A percentile compares a stretch with the other conserved stretches of the same genome.
phyloP scores from a whole-genome alignment of 208 protist genomes.

The Porcisia deanei region DNA sequence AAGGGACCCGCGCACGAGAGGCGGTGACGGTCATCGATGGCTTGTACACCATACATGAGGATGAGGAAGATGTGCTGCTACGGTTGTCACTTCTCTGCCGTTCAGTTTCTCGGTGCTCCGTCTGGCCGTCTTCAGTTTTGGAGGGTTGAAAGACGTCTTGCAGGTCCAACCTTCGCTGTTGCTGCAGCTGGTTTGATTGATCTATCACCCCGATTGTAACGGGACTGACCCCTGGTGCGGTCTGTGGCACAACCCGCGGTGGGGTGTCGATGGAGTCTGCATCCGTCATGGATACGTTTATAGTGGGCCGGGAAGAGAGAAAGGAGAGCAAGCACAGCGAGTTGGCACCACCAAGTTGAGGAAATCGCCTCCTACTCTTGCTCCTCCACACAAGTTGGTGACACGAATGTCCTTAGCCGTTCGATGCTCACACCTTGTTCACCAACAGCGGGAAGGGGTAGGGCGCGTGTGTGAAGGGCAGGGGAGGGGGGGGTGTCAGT shows the following conservation, averaged over 20 bases:
- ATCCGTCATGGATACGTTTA: constrained; percentile 23
- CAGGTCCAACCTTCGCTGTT: constrained; percentile 6
- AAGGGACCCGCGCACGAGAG: constrained; percentile 19
- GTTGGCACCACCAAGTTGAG: background rate
- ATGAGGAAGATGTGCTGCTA: constrained; percentile 2
- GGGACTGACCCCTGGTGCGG: background rate
- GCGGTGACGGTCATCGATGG: background rate
- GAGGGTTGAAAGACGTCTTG: constrained; percentile 27
- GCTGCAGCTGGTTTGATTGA: background rate
- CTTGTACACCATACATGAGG: background rate
- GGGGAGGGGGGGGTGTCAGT: background rate
- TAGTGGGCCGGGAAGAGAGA: background rate
- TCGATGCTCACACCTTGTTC: background rate
- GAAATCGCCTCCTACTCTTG: no score
- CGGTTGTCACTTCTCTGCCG: background rate
- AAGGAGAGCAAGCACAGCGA: background rate
- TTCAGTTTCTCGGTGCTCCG: background rate
- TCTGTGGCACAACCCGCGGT: constrained; percentile 9
- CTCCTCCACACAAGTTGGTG: no score
- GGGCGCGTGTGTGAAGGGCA: background rate
- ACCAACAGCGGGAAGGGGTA: background rate
- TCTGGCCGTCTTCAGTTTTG: background rate
- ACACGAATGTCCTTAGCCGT: background rate
- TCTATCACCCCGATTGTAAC: background rate
- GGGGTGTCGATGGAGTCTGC: constrained; percentile 29